Percentiles rank a stretch among this genome's conserved stretches.
These are phyloP conservation scores for Aspergillus ibericus DNA, from an alignment of 2,329 filamentous ascomycete genomes.

Conservation along the genomic window DNA sequence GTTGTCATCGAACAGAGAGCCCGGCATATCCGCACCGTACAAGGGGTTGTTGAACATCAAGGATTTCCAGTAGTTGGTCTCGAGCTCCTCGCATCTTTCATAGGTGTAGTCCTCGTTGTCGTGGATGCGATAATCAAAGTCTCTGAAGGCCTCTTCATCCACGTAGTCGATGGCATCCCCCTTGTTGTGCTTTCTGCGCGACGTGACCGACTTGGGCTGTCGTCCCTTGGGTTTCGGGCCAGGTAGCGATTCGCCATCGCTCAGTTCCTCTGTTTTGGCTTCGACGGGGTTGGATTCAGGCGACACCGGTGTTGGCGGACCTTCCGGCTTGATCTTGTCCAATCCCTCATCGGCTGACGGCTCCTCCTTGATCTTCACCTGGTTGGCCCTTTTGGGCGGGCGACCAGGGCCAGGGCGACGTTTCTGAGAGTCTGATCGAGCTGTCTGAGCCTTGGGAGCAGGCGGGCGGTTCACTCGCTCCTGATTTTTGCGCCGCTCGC, in stretches of 20 bases:
- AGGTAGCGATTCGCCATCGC: slow-evolving; percentile 45
- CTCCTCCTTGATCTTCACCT: slow-evolving; percentile 42
- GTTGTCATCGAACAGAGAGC: slow-evolving; percentile 82
- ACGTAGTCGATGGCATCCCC: slow-evolving; percentile 75
- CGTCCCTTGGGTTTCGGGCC: slow-evolving; percentile 51
- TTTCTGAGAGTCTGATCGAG: slow-evolving; percentile 45
- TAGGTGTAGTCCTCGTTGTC: slow-evolving; percentile 81
- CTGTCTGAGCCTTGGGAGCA: slow-evolving; percentile 34
- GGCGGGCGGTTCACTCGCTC: slow-evolving; percentile 46
- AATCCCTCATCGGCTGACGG: slow-evolving; percentile 34
- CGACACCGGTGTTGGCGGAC: slow-evolving; percentile 57
- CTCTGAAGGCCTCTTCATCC: slow-evolving; percentile 86
- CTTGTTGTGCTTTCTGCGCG: slow-evolving; percentile 81
- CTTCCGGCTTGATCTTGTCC: slow-evolving; percentile 43
- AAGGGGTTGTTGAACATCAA: slow-evolving; percentile 91
- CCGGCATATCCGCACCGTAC: slow-evolving; percentile 95
- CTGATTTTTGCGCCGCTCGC: slow-evolving; percentile 55
- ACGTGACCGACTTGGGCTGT: slow-evolving; percentile 72
- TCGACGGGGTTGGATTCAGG: slow-evolving; percentile 53
- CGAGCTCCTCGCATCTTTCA: slow-evolving; percentile 90
- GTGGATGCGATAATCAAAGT: slow-evolving; percentile 87
- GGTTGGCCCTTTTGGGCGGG: slow-evolving; percentile 39
- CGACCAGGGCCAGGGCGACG: slow-evolving; percentile 46
- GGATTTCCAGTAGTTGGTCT: slow-evolving; percentile 95
- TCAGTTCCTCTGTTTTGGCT: slow-evolving; percentile 57